Base-by-base conservation (phyloP, 139 green algal species). In the Closterium sp. region DNA sequence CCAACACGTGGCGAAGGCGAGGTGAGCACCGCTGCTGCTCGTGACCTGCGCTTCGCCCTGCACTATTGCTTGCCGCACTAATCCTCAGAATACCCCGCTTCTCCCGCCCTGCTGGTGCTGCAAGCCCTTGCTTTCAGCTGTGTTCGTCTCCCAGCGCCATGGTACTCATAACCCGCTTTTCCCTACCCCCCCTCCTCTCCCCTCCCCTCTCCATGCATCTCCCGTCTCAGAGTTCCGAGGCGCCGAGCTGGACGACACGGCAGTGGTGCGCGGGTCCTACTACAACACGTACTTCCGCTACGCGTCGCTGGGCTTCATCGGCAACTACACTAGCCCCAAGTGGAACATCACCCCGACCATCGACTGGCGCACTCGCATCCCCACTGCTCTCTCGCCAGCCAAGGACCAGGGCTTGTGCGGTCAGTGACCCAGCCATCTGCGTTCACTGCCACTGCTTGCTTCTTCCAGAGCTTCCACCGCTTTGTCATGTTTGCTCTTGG, bases 201-300 rank as follows among this genome's bases (percentile, higher is more conserved):
- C 55, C 4, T 1, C 55, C 9, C 4, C 55, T 10, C 55, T 76
- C 55, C 55, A 2, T 12, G n/a, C n/a, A n/a, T n/a, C n/a, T n/a
- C 55, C 55, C 55, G 25, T 76, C 9, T 28, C 55, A 76, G 55
- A 76, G 55, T 76, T 66, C 55, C 55, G 55, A 76, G 55, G 55
- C 23, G 55, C 55, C 23, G 55, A 76, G 4, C 12, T 76, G 55
- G 55, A 76, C 55, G 55, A 76, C 55, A 76, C 55, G 55, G 55
- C 55, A 76, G 55, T 76, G 10, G 55, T 12, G 4, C 55, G 55
- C 12, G 55, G 55, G 4, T 76, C 55, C 55, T 86, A 86, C 83
- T 33, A 32, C 83, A 86, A 86, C 83, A 21, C 84, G 30, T 88
- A 38, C 84, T 88, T 88, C 84, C 84, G 84, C 84, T 88, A 88